A percentile compares a stretch with the other conserved stretches of the same genome.
These are phyloP conservation scores for Knufia petricola DNA, from an alignment of 2,329 filamentous ascomycete genomes.

Conservation along the genomic window DNA sequence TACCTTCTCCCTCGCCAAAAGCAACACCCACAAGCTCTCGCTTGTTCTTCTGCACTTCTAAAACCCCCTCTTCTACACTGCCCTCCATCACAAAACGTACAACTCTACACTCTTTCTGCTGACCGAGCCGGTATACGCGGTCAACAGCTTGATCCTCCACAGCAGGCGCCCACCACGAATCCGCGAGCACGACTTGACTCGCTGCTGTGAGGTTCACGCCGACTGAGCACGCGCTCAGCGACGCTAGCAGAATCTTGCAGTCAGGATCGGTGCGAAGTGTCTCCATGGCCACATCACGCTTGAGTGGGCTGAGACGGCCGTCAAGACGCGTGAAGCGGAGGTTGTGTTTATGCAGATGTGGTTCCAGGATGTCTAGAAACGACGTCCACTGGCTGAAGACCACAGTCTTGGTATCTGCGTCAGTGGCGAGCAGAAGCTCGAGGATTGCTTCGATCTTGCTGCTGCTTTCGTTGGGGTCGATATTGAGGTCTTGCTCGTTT, in stretches of 20 bases:
- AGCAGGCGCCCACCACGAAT: slow-evolving; percentile 87
- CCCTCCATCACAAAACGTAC: slow-evolving; percentile 74
- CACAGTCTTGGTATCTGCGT: slow-evolving; percentile 63
- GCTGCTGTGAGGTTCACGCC: slow-evolving; percentile 79
- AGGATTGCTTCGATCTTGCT: slow-evolving; percentile 76
- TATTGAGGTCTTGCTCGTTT: slow-evolving; percentile 39
- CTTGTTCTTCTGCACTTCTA: slow-evolving; percentile 71
- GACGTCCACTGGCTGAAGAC: slow-evolving; percentile 77
- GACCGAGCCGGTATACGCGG: slow-evolving; percentile 75
- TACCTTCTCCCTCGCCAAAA: slow-evolving; percentile 58
- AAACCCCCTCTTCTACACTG: slow-evolving; percentile 70
- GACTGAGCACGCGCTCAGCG: slow-evolving; percentile 71
- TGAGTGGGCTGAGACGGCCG: slow-evolving; percentile 61
- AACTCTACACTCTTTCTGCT: slow-evolving; percentile 67
- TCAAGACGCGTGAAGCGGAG: slow-evolving; percentile 65
- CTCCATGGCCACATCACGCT: slow-evolving; percentile 63
- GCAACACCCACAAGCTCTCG: slow-evolving; percentile 66
- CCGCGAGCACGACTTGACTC: slow-evolving; percentile 72
- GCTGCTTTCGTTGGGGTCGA: slow-evolving; percentile 58
- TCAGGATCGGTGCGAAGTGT: slow-evolving; percentile 57
- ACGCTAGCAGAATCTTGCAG: slow-evolving; percentile 70
- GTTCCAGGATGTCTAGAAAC: slow-evolving; percentile 65
- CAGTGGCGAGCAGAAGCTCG: slow-evolving; percentile 61
- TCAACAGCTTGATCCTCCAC: slow-evolving; percentile 90
- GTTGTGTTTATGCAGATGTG: slow-evolving; percentile 51